phyloP scores from a whole-genome alignment of 495 filamentous ascomycete species.

The Viridothelium virens region DNA sequence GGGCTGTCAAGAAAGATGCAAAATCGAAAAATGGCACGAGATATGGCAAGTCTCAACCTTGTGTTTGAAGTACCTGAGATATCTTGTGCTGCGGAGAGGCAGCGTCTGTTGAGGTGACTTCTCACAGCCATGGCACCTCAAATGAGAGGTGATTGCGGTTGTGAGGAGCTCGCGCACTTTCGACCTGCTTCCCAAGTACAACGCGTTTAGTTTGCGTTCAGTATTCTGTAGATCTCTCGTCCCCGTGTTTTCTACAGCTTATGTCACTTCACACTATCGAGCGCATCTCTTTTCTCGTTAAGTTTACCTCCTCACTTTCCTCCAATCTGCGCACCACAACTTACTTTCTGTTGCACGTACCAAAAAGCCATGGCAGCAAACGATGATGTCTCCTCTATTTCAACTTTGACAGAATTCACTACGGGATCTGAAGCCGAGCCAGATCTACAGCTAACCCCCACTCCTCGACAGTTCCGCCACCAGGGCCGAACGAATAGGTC shows the following conservation, averaged over 20 bases:
- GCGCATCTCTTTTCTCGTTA: neutral
- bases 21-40: neutral
- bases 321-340: neutral
- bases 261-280: neutral
- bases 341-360: neutral
- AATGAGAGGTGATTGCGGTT: no score
- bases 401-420: conserved; percentile 6
- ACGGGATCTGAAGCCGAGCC: neutral
- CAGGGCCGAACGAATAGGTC: conserved; percentile 58
- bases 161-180: no score
- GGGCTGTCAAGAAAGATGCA: no score
- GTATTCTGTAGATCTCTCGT: no score
- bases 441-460: neutral
- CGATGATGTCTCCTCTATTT: conserved; percentile 4
- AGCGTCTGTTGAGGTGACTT: neutral
- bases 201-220: no score
- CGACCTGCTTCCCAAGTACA: no score
- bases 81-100: no score
- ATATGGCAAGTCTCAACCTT: neutral
- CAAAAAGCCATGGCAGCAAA: neutral
- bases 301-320: neutral
- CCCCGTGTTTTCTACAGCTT: no score
- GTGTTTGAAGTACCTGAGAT: neutral
- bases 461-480: conserved; percentile 45
- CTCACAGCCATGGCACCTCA: neutral